phyloP scores from a whole-genome alignment of 2,329 filamentous ascomycete species.

The Gaeumannomyces tritici region DNA sequence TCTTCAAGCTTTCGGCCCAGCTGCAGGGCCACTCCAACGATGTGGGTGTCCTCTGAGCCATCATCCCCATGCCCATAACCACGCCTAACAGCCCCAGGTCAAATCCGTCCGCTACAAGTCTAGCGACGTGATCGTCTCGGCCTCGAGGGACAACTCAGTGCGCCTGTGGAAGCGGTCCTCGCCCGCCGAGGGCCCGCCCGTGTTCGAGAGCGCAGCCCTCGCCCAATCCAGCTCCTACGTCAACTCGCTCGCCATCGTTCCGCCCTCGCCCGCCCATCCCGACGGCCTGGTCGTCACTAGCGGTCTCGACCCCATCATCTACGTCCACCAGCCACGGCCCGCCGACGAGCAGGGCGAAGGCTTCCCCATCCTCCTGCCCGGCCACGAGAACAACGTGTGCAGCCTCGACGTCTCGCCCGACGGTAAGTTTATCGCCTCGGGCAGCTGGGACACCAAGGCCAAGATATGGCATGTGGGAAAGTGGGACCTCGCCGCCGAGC shows the following conservation, averaged over 20 bases:
- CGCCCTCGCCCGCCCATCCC: conserved; percentile 56
- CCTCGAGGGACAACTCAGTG: conserved; percentile 85
- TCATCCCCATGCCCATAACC: background rate
- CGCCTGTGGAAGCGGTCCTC: conserved; percentile 66
- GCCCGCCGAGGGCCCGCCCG: conserved; percentile 41
- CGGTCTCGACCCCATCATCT: conserved; percentile 87
- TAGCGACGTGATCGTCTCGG: conserved; percentile 56
- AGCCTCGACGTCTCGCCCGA: conserved; percentile 69
- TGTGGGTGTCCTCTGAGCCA: conserved; percentile 34
- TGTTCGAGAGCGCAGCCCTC: conserved; percentile 68
- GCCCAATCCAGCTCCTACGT: conserved; percentile 78
- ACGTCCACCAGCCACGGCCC: conserved; percentile 62
- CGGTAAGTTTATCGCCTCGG: conserved; percentile 71
- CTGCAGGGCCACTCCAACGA: conserved; percentile 87
- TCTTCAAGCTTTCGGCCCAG: conserved; percentile 89
- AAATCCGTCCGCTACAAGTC: conserved; percentile 63
- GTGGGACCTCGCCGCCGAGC: conserved; percentile 66
- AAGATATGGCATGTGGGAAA: conserved; percentile 78
- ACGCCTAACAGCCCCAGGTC: conserved; percentile 48
- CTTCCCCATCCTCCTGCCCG: conserved; percentile 51
- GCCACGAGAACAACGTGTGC: conserved; percentile 83
- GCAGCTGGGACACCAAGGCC: conserved; percentile 86
- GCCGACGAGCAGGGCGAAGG: conserved; percentile 25
- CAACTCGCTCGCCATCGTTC: conserved; percentile 72
- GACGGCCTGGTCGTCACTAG: conserved; percentile 79